Base-by-base conservation (phyloP, 2,329 filamentous ascomycete genomes). In the Nothopassalora personata region DNA sequence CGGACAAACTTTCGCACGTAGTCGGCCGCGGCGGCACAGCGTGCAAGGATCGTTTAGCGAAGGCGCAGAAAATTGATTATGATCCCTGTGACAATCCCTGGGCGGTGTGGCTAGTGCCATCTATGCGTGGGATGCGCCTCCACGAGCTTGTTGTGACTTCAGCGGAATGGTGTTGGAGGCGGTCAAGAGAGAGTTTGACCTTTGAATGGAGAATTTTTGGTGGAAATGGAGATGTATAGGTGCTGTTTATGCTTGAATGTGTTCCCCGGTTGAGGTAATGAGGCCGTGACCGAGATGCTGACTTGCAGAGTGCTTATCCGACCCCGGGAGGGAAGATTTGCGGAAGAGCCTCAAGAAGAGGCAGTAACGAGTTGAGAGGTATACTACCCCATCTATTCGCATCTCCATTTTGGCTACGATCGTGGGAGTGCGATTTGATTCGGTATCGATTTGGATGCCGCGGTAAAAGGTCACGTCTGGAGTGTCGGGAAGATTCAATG, bases 141-240 rank as follows among this genome's bases (percentile, higher is more conserved):
- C 36, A 33, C n/a, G 53, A 48, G 53, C 53, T 55, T 55, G 53
- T 48, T 34, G 45, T 34, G 53, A 55, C 53, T 36, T 55, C 53
- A 48, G 27, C 13, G 18, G 46, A 43, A n/a, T 43, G 13, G 39
- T n/a, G 11, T 18, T 43, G 11, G n/a, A 15, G 39, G 39, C 31
- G 7, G 31, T 34, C 8, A 11, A 1, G 23, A 23, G 23, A 23
- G 23, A 23, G 23, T 23, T 23, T 23, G 23, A 23, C 23, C 2
- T 23, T 23, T 23, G 23, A 23, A 23, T 23, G 23, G 23, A 23
- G 23, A 23, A 23, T 23, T 1, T 23, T 23, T 23, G 23, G 23
- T 23, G 23, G 23, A 23, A 23, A 23, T 23, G 23, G 23, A 23
- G 23, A 34, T 1, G 31, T 11, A 5, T 11, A 34, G 31, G 31